Evolutionary conservation across 768 basidiomycete genomes (phyloP), one percentile per base, ranked within the genome.

Genomic region (Pilatotrama ljubarskyi): DNA sequence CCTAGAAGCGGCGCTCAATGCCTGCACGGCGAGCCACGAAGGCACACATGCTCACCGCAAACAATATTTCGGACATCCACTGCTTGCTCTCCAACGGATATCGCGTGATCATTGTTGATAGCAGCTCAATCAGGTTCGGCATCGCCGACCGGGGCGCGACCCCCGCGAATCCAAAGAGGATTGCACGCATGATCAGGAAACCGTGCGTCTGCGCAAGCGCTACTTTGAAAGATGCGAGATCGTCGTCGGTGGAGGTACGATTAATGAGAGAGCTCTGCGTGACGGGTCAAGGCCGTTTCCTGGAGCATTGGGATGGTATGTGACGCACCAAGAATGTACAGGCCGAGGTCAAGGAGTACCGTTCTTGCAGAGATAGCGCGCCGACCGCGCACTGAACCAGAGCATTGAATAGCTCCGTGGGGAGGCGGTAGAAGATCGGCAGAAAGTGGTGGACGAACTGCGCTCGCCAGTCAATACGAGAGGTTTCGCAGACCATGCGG

Each of bases 291-390:
- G 24, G 51, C 46, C 57, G 25, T 13, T 37, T 24, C 18, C 4
- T 24, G 32, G 8, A 48, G 15, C 24, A 47, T 22, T 36, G 17
- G 10, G 29, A 43, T 40, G 14, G 8, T 6, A 49, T 17, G 15
- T 1, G 25, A 79, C 88, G 46, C 64, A 95, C 95, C 63, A 96
- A 73, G 70, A 95, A 97, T 44, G 82, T 88, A 64, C 87, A 87
- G 3, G 91, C 89, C 1, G 90, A 82, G 1, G 91, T 90, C 9
- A 96, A 77, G 0, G 91, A 91, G 71, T 94, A 95, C 37, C 92
- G 80, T 68, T 95, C 93, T 71, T 92, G 91, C 20, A 93, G 72
- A 2, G 84, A 75, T 17, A 95, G 73, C 4, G 88, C 83, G 35
- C 78, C 77, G 25, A 87, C 79, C 2, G 90, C 83, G 59, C 89